phyloP scores from a whole-genome alignment of 768 basidiomycete genomes.

The Galerina sulciceps region DNA sequence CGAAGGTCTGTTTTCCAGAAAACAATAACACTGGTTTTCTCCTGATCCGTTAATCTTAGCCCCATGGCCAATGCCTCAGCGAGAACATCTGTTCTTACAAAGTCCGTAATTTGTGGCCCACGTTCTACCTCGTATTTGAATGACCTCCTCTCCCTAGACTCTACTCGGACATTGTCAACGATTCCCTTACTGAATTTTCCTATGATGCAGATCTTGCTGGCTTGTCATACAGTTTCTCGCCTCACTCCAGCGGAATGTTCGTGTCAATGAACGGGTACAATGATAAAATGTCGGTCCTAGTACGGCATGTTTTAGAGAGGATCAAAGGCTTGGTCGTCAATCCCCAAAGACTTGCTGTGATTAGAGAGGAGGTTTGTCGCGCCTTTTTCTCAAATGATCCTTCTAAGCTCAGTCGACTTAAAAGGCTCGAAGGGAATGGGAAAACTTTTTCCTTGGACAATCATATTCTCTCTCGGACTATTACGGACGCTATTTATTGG shows the following conservation, averaged over 20 bases:
- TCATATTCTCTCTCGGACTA: constrained; percentile 82
- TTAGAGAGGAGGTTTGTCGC: constrained; percentile 78
- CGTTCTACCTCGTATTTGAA: neutral
- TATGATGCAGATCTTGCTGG: constrained; percentile 95
- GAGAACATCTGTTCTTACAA: constrained; percentile 72
- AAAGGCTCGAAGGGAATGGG: constrained; percentile 77
- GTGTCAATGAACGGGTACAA: constrained; percentile 85
- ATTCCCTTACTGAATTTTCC: constrained; percentile 86
- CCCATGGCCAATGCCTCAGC: constrained; percentile 65
- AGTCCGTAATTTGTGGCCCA: constrained; percentile 40
- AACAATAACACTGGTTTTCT: neutral
- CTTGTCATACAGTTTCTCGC: constrained; percentile 70
- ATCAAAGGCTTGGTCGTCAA: constrained; percentile 66
- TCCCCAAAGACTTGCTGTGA: constrained; percentile 74
- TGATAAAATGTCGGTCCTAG: constrained; percentile 83
- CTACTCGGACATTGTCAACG: constrained; percentile 83
- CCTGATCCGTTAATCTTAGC: constrained; percentile 36
- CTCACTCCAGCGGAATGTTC: constrained; percentile 67
- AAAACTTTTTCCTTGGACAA: constrained; percentile 87
- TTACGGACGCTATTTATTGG: constrained; percentile 71
- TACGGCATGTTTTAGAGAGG: constrained; percentile 71
- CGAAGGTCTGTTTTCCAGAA: constrained; percentile 55
- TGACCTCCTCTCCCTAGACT: constrained; percentile 49
- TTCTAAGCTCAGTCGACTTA: constrained; percentile 2
- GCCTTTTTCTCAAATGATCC: neutral